Conservation (phyloP, 1,139 yeast genomes). For the Protomyces inouyei region DNA sequence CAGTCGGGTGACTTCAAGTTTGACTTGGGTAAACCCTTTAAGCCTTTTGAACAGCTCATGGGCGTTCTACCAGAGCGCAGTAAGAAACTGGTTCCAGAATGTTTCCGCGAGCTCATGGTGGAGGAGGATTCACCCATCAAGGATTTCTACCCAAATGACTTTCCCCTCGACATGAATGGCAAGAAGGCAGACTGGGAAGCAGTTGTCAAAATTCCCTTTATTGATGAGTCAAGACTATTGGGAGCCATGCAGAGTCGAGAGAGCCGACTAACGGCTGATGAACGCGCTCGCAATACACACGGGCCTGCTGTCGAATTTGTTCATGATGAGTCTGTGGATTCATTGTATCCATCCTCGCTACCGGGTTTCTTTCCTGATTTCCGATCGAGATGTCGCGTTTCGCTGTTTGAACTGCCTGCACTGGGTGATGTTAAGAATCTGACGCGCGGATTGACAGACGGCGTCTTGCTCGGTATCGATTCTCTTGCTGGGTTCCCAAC, state of each 20-base stretch:
- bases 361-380: constrained; percentile 74
- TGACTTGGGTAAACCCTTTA: constrained; percentile 70
- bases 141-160: constrained; percentile 87
- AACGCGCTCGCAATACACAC: constrained; percentile 63
- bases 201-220: constrained; percentile 89
- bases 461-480: constrained; percentile 64
- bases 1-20: constrained; percentile 52
- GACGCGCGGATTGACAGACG: constrained; percentile 58
- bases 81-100: constrained; percentile 67
- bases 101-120: constrained; percentile 76
- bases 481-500: constrained; percentile 89
- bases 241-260: constrained; percentile 67
- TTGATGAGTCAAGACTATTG: constrained; percentile 71
- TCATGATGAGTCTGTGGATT: constrained; percentile 71
- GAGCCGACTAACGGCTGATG: constrained; percentile 59
- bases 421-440: constrained; percentile 45
- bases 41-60: constrained; percentile 95
- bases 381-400: constrained; percentile 69
- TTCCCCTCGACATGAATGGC: constrained; percentile 86
- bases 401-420: constrained; percentile 50
- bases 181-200: constrained; percentile 98
- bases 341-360: constrained; percentile 68
- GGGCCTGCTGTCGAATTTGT: constrained; percentile 65
- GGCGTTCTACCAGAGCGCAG: constrained; percentile 96
- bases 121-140: constrained; percentile 81